Conservation (phyloP, 176 grass and related monocot species). For the Zea mays region Zm-B73-REFERENCE-NAM-5.0 NC_050103.1:27042501-27043000, state of each 20-base stretch:
- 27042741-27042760: background rate
- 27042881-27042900: background rate
- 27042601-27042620: background rate
- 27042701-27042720: background rate
- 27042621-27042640: background rate
- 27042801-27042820: too few species aligned
- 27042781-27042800: too few species aligned
- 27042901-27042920: background rate
- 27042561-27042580: background rate
- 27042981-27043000: too few species aligned
- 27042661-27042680: background rate
- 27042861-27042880: background rate
- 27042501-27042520: slow-evolving; percentile 2
- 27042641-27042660: background rate
- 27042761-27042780: too few species aligned
- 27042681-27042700: background rate
- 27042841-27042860: slow-evolving; percentile 16
- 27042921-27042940: too few species aligned
- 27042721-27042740: too few species aligned
- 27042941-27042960: too few species aligned
- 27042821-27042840: background rate
- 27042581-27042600: background rate
- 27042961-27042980: too few species aligned
- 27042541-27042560: slow-evolving; percentile 33
- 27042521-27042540: background rate